These are phyloP conservation scores for Emericellopsis atlantica DNA, from an alignment of 2,329 filamentous ascomycete species.

Conservation along the genomic window DNA sequence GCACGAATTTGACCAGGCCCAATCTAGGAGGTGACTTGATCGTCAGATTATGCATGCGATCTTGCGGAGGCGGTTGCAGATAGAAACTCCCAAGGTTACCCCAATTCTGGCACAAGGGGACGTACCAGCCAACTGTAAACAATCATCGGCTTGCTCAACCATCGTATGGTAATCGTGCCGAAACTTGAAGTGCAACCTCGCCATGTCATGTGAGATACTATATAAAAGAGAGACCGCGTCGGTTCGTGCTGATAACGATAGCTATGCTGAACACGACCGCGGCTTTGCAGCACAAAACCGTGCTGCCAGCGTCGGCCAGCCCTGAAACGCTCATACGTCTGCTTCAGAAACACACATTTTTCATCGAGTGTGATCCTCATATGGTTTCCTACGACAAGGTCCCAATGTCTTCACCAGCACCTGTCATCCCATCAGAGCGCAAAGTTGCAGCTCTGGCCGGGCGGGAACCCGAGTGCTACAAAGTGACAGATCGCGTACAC, in stretches of 20 bases:
- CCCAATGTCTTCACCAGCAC: slow-evolving; percentile 11
- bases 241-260: slow-evolving; percentile 2
- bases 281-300: slow-evolving; percentile 26
- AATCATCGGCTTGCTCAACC: too few species aligned
- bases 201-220: slow-evolving; percentile 8
- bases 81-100: too few species aligned
- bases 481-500: slow-evolving; percentile 36
- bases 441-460: slow-evolving; percentile 3
- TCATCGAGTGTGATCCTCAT: slow-evolving; percentile 40
- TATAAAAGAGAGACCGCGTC: too few species aligned
- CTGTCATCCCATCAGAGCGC: slow-evolving; percentile 15
- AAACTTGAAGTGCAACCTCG: neutral
- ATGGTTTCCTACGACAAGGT: slow-evolving; percentile 28
- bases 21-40: too few species aligned
- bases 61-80: too few species aligned
- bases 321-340: slow-evolving; percentile 24
- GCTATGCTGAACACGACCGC: slow-evolving; percentile 30
- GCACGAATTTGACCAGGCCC: too few species aligned
- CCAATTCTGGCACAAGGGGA: too few species aligned
- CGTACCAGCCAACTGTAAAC: too few species aligned
- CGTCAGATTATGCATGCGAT: too few species aligned
- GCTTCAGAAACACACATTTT: slow-evolving; percentile 38
- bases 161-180: too few species aligned
- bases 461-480: slow-evolving; percentile 24
- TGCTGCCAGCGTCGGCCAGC: slow-evolving; percentile 24